These are phyloP conservation scores for Silene coronaria DNA, from an alignment of 179 eudicot species.

Conservation along the genomic window DNA sequence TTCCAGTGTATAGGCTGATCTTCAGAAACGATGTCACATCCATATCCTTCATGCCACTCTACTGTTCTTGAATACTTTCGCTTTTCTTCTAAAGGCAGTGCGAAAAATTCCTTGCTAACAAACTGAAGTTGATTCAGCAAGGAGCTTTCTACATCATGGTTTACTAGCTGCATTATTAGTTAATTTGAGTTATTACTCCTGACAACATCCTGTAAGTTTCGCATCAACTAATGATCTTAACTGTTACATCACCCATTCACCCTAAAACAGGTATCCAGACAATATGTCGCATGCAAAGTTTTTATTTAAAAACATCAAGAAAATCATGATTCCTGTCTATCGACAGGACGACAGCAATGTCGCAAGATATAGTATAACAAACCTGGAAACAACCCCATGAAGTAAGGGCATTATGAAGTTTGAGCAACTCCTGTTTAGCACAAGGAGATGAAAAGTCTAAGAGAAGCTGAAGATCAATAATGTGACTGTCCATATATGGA, in stretches of 20 bases:
- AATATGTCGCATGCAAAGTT: too few relatives aligned
- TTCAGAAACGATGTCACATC: constrained; percentile 14
- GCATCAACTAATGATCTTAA: too few relatives aligned
- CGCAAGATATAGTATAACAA: not conserved
- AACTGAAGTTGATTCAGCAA: constrained; percentile 2
- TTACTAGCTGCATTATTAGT: constrained; percentile 1
- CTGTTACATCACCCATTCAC: too few relatives aligned
- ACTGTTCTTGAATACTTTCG: not conserved
- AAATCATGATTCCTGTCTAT: too few relatives aligned
- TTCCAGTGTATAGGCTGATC: constrained; percentile 15
- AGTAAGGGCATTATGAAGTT: not conserved
- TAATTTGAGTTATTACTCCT: not conserved
- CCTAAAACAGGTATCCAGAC: too few relatives aligned
- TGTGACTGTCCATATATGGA: not conserved
- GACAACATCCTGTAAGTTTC: too few relatives aligned
- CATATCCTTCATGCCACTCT: constrained; percentile 22
- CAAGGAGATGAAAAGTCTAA: not conserved
- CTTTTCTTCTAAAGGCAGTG: constrained; percentile 9
- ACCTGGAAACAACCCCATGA: constrained; percentile 19
- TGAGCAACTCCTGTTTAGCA: not conserved
- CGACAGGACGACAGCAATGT: too few relatives aligned
- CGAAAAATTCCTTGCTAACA: constrained; percentile 15
- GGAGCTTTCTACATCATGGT: constrained; percentile 1
- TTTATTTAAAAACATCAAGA: too few relatives aligned
- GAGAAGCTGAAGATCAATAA: not conserved